phyloP scores from a whole-genome alignment of 306 rosid species.

The Sphenostylis stenocarpa region DNA sequence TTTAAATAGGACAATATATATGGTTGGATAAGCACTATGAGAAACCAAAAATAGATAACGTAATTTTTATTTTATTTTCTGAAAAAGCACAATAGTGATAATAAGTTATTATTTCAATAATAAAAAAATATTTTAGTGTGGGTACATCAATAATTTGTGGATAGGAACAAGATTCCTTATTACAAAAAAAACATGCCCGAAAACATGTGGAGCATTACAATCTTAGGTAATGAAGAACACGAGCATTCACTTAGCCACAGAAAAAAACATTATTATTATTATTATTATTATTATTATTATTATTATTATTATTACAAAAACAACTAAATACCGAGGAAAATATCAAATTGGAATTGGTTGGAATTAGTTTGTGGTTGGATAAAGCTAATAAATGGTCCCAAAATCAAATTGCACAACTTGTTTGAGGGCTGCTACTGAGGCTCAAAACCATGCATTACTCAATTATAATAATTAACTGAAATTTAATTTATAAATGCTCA shows the following conservation, averaged over 20 bases:
- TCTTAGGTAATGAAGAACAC: no score
- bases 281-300: no score
- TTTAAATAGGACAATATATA: background rate
- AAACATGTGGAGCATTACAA: background rate
- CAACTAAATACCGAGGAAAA: no score
- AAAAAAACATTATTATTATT: no score
- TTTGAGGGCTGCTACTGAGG: background rate
- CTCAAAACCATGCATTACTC: background rate
- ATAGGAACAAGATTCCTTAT: constrained; percentile 9
- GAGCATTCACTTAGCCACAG: no score
- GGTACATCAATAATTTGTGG: background rate
- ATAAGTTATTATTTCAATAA: background rate
- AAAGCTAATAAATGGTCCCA: background rate
- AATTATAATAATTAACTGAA: no score
- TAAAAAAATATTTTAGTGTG: background rate
- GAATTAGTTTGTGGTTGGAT: background rate
- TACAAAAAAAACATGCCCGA: background rate
- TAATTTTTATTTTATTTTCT: background rate
- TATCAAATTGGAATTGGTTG: no score
- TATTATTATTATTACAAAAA: no score
- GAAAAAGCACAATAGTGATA: background rate
- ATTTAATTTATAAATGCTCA: no score
- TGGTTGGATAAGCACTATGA: background rate
- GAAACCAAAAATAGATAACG: background rate
- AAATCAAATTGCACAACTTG: constrained; percentile 21